Conservation (phyloP, 345 rosid genomes). For the Linum trigynum region DNA sequence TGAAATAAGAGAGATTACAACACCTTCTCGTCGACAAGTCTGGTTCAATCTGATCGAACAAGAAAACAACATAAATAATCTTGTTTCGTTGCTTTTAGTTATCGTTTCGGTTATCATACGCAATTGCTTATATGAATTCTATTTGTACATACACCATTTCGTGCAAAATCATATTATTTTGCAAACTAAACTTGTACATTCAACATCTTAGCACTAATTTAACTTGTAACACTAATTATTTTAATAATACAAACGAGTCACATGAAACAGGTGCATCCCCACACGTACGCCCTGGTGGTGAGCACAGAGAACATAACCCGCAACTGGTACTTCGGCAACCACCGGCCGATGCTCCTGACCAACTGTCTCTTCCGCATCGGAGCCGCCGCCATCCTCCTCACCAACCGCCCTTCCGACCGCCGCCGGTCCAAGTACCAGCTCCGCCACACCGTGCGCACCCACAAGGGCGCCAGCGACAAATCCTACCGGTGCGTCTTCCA, state of each 20-base stretch:
- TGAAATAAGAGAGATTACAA: too few species aligned
- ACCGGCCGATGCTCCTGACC: conserved; percentile 84
- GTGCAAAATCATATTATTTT: too few species aligned
- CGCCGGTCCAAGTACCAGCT: conserved; percentile 82
- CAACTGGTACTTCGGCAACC: conserved; percentile 88
- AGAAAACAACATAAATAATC: too few species aligned
- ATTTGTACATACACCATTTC: too few species aligned
- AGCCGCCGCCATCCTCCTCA: conserved; percentile 84
- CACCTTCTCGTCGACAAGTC: too few species aligned
- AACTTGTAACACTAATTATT: not conserved
- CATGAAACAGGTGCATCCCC: conserved; percentile 52
- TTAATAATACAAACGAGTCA: not conserved
- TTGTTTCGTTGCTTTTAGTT: too few species aligned
- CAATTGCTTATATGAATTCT: too few species aligned
- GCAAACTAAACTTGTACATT: too few species aligned
- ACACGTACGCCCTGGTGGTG: conserved; percentile 80
- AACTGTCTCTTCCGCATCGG: conserved; percentile 96
- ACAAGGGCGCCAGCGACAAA: conserved; percentile 77
- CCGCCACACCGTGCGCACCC: conserved; percentile 85
- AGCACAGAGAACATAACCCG: conserved; percentile 89
- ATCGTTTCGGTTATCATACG: too few species aligned
- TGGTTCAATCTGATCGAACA: too few species aligned
- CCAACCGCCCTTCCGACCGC: conserved; percentile 62
- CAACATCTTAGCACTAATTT: too few species aligned
- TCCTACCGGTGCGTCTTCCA: conserved; percentile 74